Percentiles rank a stretch among this genome's conserved stretches.
These are phyloP conservation scores for Magnusiomyces ingens DNA, from an alignment of 1,139 yeast genomes.

Conservation along the genomic window DNA sequence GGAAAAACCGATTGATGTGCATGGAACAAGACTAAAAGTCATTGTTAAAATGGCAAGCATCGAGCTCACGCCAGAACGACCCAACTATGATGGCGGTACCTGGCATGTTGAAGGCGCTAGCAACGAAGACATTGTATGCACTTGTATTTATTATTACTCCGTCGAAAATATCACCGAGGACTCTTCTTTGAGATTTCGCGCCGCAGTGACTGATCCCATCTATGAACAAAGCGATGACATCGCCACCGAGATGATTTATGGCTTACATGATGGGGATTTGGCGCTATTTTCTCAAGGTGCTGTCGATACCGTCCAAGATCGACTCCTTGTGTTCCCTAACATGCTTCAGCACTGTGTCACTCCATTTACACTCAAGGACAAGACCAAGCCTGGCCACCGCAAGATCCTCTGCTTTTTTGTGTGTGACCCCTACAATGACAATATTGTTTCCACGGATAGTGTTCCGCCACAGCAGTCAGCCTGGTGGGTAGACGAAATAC, in stretches of 20 bases:
- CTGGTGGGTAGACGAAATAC: slow-evolving; percentile 33
- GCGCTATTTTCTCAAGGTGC: slow-evolving; percentile 29
- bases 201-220: slow-evolving; percentile 32
- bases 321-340: slow-evolving; percentile 39
- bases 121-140: slow-evolving; percentile 42
- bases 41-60: slow-evolving; percentile 41
- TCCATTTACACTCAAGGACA: slow-evolving; percentile 37
- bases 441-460: slow-evolving; percentile 31
- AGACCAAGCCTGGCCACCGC: slow-evolving; percentile 36
- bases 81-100: slow-evolving; percentile 38
- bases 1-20: slow-evolving; percentile 3
- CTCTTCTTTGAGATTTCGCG: slow-evolving; percentile 36
- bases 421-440: slow-evolving; percentile 37
- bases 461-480: slow-evolving; percentile 41
- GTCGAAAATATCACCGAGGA: slow-evolving; percentile 37
- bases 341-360: slow-evolving; percentile 39
- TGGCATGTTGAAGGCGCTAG: slow-evolving; percentile 45
- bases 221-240: slow-evolving; percentile 37
- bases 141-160: slow-evolving; percentile 41
- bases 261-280: slow-evolving; percentile 31
- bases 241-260: slow-evolving; percentile 26
- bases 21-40: slow-evolving; percentile 31
- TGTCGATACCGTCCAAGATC: slow-evolving; percentile 29
- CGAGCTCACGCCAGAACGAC: slow-evolving; percentile 40
- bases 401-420: slow-evolving; percentile 40